phyloP scores from a whole-genome alignment of 1,284 basidiomycete genomes.

The Ustilago cynodontis region DNA sequence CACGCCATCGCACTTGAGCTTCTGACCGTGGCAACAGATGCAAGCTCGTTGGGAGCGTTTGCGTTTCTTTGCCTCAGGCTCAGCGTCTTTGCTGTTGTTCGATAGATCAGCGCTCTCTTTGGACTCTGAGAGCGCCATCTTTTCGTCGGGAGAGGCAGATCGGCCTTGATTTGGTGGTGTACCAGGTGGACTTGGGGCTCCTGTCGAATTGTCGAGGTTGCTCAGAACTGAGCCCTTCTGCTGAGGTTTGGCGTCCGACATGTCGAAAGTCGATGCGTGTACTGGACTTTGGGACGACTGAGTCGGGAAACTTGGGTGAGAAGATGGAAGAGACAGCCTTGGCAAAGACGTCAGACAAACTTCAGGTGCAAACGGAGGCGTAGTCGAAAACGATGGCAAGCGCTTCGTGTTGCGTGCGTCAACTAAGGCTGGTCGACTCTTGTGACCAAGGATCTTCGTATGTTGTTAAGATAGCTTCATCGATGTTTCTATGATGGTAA shows the following conservation, averaged over 20 bases:
- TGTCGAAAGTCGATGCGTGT: constrained; percentile 9
- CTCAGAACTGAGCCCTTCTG: constrained; percentile 47
- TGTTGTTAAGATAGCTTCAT: background rate
- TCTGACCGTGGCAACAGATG: constrained; percentile 50
- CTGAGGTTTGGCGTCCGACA: constrained; percentile 24
- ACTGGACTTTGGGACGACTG: background rate
- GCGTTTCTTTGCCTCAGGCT: constrained; percentile 49
- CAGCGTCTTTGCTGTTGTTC: constrained; percentile 24
- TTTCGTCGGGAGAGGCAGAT: constrained; percentile 30
- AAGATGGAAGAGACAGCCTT: background rate
- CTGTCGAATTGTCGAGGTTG: constrained; percentile 31
- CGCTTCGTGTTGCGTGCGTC: too few species aligned
- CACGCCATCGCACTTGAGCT: constrained; percentile 54
- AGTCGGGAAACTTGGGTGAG: background rate
- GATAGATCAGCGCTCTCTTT: constrained; percentile 18
- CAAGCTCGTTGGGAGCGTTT: constrained; percentile 53
- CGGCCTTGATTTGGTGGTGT: constrained; percentile 24
- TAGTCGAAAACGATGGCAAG: background rate
- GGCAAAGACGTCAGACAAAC: background rate
- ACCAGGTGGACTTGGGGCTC: constrained; percentile 18
- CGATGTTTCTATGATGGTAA: background rate
- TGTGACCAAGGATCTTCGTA: background rate
- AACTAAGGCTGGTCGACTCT: background rate
- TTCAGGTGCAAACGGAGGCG: background rate
- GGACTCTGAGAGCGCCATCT: constrained; percentile 18